Conservation (phyloP, 2,329 filamentous ascomycete species). For the Purpureocillium takamizusanense region DNA sequence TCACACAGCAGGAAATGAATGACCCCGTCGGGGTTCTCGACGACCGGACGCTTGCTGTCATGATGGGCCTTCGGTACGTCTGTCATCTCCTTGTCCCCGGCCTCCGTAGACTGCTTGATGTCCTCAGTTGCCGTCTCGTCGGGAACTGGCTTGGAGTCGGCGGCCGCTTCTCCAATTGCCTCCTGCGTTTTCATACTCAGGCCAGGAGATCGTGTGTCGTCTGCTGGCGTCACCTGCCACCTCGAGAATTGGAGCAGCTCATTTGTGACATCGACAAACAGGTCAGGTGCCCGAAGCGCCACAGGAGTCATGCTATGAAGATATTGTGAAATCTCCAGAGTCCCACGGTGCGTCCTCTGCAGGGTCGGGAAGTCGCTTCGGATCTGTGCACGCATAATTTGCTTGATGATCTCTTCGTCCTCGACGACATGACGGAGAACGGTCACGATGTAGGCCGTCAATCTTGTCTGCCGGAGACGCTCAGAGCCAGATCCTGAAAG, state of each 20-base stretch:
- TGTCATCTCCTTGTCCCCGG: conserved; percentile 48
- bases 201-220: conserved; percentile 20
- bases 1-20: conserved; percentile 93
- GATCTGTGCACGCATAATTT: conserved; percentile 89
- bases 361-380: conserved; percentile 60
- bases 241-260: conserved; percentile 69
- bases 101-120: conserved; percentile 52
- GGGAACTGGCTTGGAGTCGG: conserved; percentile 7
- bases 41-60: conserved; percentile 72
- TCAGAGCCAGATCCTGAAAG: conserved; percentile 71
- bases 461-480: conserved; percentile 50
- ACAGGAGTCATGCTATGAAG: conserved; percentile 70
- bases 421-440: conserved; percentile 89
- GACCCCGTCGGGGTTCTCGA: conserved; percentile 90
- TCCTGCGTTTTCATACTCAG: conserved; percentile 31
- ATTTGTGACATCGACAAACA: conserved; percentile 82
- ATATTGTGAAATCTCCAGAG: conserved; percentile 62
- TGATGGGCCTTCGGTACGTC: conserved; percentile 53
- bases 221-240: conserved; percentile 37
- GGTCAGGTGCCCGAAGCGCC: conserved; percentile 68
- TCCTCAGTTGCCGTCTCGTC: conserved; percentile 23
- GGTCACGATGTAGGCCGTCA: conserved; percentile 62
- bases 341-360: conserved; percentile 38
- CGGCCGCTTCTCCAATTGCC: conserved; percentile 10
- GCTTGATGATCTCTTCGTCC: conserved; percentile 81